Evolutionary conservation across 140 eudicot species (phyloP).

Genomic region (Senecio squalidus): DNA sequence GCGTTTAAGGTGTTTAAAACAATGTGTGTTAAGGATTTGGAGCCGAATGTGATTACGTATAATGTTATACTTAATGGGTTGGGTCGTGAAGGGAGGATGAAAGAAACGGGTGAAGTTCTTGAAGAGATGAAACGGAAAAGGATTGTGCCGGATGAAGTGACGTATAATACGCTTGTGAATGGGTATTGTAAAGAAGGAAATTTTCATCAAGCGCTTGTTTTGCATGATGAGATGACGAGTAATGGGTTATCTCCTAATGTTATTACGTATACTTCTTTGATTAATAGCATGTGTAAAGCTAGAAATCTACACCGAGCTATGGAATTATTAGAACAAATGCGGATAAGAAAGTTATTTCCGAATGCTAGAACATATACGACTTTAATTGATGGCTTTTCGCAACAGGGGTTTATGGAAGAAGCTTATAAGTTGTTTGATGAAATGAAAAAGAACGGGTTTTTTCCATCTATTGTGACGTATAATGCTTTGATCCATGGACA

Average conservation of each 20-base stretch:
- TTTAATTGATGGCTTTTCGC: constrained; percentile 56
- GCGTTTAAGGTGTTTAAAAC: constrained; percentile 51
- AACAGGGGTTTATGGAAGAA: constrained; percentile 38
- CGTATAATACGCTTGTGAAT: constrained; percentile 65
- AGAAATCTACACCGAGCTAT: constrained; percentile 54
- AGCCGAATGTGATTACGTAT: constrained; percentile 46
- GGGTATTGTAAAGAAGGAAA: constrained; percentile 52
- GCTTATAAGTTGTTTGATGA: constrained; percentile 71
- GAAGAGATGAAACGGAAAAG: constrained; percentile 51
- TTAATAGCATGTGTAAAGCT: constrained; percentile 48
- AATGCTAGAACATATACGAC: constrained; percentile 53
- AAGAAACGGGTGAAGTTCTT: constrained; percentile 41
- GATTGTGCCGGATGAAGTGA: constrained; percentile 50
- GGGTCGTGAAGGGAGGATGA: constrained; percentile 60
- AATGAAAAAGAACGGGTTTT: constrained; percentile 52
- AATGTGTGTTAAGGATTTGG: constrained; percentile 54
- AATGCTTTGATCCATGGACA: constrained; percentile 59
- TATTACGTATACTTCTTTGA: constrained; percentile 52
- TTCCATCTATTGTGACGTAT: constrained; percentile 50
- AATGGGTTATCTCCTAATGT: constrained; percentile 65
- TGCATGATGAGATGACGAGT: constrained; percentile 47
- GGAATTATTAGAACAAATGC: too few relatives aligned
- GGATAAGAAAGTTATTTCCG: constrained; percentile 39
- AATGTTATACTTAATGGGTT: constrained; percentile 65
- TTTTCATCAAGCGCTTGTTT: constrained; percentile 42